phyloP scores from a whole-genome alignment of 441 rosid genomes.

The Pelargonium citronellum region DNA sequence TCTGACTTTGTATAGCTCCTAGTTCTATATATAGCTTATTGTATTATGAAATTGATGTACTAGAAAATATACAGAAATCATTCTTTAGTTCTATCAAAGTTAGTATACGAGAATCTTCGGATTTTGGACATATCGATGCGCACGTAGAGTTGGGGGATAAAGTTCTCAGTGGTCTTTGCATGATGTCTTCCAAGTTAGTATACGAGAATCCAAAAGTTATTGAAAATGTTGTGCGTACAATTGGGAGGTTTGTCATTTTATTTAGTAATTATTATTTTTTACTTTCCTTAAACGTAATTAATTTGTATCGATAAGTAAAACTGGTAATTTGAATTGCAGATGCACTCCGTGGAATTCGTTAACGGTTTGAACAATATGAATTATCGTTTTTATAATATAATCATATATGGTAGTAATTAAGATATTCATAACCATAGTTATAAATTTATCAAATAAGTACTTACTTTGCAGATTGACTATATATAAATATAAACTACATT shows the following conservation, averaged over 20 bases:
- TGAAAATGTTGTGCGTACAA: neutral
- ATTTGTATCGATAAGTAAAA: neutral
- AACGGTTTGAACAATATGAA: neutral
- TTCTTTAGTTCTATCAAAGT: no score
- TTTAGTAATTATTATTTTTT: neutral
- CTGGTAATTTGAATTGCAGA: conserved; percentile 70
- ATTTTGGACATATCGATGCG: conserved; percentile 19
- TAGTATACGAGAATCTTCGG: no score
- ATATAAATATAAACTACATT: no score
- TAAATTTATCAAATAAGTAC: conserved; percentile 14
- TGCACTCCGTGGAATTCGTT: neutral
- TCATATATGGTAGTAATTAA: no score
- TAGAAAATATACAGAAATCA: no score
- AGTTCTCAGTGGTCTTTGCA: conserved; percentile 40
- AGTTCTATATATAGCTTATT: no score
- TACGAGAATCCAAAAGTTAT: neutral
- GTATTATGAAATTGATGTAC: no score
- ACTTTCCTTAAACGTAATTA: neutral
- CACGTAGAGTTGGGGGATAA: conserved; percentile 35
- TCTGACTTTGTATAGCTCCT: no score
- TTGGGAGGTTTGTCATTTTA: neutral
- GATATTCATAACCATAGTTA: conserved; percentile 25
- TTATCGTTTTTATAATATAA: conserved; percentile 41
- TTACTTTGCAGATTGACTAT: no score
- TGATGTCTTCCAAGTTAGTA: neutral